Conservation (phyloP, 495 filamentous ascomycete genomes). For the Beverwykella pulmonaria region DNA sequence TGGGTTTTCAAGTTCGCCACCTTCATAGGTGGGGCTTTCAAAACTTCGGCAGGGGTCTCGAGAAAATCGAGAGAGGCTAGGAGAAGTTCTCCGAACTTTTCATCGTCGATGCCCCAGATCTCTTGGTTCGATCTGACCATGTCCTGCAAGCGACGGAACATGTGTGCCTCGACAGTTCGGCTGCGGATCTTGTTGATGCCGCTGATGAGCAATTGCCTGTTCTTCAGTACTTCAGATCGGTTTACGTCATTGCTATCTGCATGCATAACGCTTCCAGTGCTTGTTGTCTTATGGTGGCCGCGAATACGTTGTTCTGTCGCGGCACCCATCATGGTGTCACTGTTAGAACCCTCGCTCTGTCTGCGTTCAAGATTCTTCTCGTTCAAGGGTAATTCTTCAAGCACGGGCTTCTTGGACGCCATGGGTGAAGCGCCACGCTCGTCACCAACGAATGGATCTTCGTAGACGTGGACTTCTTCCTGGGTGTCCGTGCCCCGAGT, state of each 20-base stretch:
- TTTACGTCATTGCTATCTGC: slow-evolving; percentile 32
- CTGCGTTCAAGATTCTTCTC: slow-evolving; percentile 43
- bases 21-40: slow-evolving; percentile 54
- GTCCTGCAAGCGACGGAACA: slow-evolving; percentile 83
- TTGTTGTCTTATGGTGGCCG: slow-evolving; percentile 36
- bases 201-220: slow-evolving; percentile 66
- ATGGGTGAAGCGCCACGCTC: slow-evolving; percentile 10
- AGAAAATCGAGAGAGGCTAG: slow-evolving; percentile 75
- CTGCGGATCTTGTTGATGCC: slow-evolving; percentile 74
- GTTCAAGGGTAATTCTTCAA: slow-evolving; percentile 49
- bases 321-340: slow-evolving; percentile 33
- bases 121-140: slow-evolving; percentile 70
- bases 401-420: slow-evolving; percentile 40
- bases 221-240: slow-evolving; percentile 50
- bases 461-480: slow-evolving; percentile 49
- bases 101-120: slow-evolving; percentile 56
- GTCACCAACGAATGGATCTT: slow-evolving; percentile 45
- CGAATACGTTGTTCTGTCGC: slow-evolving; percentile 6
- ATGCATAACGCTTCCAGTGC: slow-evolving; percentile 32
- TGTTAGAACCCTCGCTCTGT: slow-evolving; percentile 35
- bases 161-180: slow-evolving; percentile 76
- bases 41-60: slow-evolving; percentile 48
- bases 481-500: slow-evolving; percentile 31
- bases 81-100: slow-evolving; percentile 72
- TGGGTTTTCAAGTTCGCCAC: slow-evolving; percentile 79